Base-by-base conservation (phyloP, 2,329 filamentous ascomycete species). In the Ramularia endophylla region DNA sequence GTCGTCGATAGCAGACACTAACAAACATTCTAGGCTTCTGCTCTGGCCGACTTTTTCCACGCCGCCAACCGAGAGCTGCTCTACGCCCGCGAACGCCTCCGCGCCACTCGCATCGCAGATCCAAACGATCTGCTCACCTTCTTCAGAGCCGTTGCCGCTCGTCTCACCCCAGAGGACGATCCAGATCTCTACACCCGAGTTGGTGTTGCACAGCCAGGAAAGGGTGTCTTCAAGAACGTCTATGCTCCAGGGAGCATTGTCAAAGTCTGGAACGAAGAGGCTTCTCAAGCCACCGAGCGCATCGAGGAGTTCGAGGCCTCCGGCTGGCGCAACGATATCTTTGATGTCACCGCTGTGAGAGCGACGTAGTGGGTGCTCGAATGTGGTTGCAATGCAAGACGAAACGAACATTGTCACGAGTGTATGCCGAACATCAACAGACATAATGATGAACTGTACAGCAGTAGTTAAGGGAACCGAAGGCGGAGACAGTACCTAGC, bases 181-280 rank as follows among this genome's bases (percentile, higher is more conserved):
- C 82, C 86, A 1, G 85, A 94, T 60, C 54, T 94, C 1, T 83
- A 92, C 50, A 73, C 81, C 1, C 71, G 85, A 2, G 69, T 94
- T 12, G 87, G 87, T 1, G 68, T 94, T 8, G 74, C 76, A 32
- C 70, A 76, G 19, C 76, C 74, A 1, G 68, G 73, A 12, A 68
- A 71, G 50, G 77, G 78, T 20, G 72, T 90, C 0, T 97, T 97
- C 69, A 80, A 80, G 53, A 86, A 84, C 3, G 77, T 87, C 2
- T 95, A 95, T 66, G 83, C 90, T 1, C 90, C 90, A 0, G 89
- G 87, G 0, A 95, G 88, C 62, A 69, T 95, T 18, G 85, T 92
- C 38, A 88, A 85, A 66, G 65, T 94, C n/a, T 95, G 87, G 87
- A 78, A 90, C 51, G 82, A 88, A 50, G 84, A 94, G 65, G 87